Conservation (phyloP, 2,329 filamentous ascomycete species). For the Ophiosphaerella herpotricha region DNA sequence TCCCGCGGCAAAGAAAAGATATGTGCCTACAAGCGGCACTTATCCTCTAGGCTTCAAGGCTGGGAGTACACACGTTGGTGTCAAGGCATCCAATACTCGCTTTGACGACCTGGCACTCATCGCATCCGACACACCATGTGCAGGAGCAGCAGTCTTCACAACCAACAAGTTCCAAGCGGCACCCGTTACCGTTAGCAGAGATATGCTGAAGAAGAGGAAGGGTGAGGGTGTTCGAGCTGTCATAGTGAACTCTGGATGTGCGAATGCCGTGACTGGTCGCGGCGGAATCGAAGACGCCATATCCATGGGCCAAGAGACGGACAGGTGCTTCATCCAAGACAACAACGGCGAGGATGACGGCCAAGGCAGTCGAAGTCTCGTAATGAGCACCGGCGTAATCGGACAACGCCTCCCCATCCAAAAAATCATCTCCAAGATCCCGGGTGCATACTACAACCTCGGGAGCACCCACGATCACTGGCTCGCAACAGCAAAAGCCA, state of each 20-base stretch:
- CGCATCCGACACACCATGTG: slow-evolving; percentile 82
- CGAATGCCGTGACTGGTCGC: slow-evolving; percentile 93
- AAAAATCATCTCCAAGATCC: slow-evolving; percentile 85
- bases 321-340: slow-evolving; percentile 60
- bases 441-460: slow-evolving; percentile 72
- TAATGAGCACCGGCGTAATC: slow-evolving; percentile 99
- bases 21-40: slow-evolving; percentile 80
- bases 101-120: slow-evolving; percentile 91
- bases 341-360: slow-evolving; percentile 47
- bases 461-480: slow-evolving; percentile 81
- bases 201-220: slow-evolving; percentile 68
- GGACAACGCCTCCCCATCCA: slow-evolving; percentile 90
- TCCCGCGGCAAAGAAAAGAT: slow-evolving; percentile 84
- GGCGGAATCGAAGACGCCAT: slow-evolving; percentile 87
- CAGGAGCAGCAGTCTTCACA: slow-evolving; percentile 91
- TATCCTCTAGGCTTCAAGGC: slow-evolving; percentile 91
- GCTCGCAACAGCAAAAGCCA: slow-evolving; percentile 83
- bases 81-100: slow-evolving; percentile 89
- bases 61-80: slow-evolving; percentile 86
- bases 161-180: slow-evolving; percentile 98
- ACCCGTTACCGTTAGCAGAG: slow-evolving; percentile 82
- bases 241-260: slow-evolving; percentile 93
- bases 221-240: slow-evolving; percentile 77
- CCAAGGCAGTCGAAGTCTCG: slow-evolving; percentile 69
- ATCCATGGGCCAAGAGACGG: slow-evolving; percentile 79